Evolutionary conservation across 192 early-diverging fungal genomes (phyloP), one percentile per base, ranked within the genome.

Genomic region (Coemansia sp.): DNA sequence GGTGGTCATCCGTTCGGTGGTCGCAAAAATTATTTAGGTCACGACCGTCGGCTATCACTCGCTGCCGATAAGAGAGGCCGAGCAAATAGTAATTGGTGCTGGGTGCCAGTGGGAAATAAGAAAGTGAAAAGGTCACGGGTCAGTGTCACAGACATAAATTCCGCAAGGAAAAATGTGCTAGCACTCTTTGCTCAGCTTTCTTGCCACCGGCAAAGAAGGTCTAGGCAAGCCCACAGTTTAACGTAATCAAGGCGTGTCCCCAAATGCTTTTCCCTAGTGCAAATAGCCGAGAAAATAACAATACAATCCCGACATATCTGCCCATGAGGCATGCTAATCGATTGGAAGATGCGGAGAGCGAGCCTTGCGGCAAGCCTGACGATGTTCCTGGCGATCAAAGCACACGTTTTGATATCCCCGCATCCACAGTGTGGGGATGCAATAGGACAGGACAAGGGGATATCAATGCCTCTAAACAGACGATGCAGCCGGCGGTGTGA

Each of bases 351-450:
- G 50, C 24, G 50, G 10, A n/a, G 50, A 52, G 50, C 10, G 24
- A n/a, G 50, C 50, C 50, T 52, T 10, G 50, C 50, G 19, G n/a
- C 50, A 52, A 35, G 32, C 6, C 32, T 35, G 32, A 2, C 50
- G 50, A 52, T 19, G 50, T 52, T 52, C 50, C 50, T 52, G 50
- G 50, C 50, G 50, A 52, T 52, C 50, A 52, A 52, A 52, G 50
- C 21, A n/a, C 32, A 35, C 32, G 32, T 35, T 35, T 35, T 35
- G 32, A n/a, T 52, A 19, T 35, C 50, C 50, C 50, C 50, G 19
- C 50, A 24, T n/a, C 50, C 50, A 52, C 50, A 52, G 24, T 52
- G 50, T 52, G 50, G 50, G 48, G 48, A 49, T n/a, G 4, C 15
- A 49, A 49, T 35, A 8, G 32, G 1, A 8, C 32, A 35, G 32